These are phyloP conservation scores for Boletus sp. DNA, from an alignment of 768 basidiomycete genomes.

Conservation along the genomic window DNA sequence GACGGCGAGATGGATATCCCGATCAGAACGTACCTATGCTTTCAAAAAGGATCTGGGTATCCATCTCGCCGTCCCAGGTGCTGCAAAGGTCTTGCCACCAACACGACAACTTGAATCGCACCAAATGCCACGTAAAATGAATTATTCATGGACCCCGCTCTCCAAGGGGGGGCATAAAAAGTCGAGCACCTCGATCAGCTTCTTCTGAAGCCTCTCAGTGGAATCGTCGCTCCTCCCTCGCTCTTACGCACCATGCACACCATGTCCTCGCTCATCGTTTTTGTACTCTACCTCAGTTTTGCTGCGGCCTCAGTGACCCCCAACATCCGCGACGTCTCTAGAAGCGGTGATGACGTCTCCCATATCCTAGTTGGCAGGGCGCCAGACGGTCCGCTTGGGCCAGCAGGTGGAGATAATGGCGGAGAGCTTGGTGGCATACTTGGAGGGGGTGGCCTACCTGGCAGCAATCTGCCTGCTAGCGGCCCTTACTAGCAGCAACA, in stretches of 20 bases:
- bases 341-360: not conserved
- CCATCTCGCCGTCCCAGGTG: not conserved
- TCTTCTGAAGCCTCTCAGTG: not conserved
- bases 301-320: not conserved
- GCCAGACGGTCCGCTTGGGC: not conserved
- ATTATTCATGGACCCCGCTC: not conserved
- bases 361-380: not conserved
- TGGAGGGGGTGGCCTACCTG: not conserved
- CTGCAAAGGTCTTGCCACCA: not conserved
- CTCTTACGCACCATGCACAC: not conserved
- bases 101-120: not conserved
- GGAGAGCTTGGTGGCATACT: not conserved
- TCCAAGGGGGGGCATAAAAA: not conserved
- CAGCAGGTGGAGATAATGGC: not conserved
- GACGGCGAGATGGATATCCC: not conserved
- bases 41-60: not conserved
- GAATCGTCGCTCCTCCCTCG: not conserved
- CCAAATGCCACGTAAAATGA: not conserved
- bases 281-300: not conserved
- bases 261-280: not conserved
- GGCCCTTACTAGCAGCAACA: not conserved
- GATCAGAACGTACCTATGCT: not conserved
- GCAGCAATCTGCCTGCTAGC: too few relatives aligned
- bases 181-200: not conserved
- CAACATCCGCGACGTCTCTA: not conserved